phyloP scores from a whole-genome alignment of 192 early-diverging fungal species.

The Bifiguratus adelaidae region DNA sequence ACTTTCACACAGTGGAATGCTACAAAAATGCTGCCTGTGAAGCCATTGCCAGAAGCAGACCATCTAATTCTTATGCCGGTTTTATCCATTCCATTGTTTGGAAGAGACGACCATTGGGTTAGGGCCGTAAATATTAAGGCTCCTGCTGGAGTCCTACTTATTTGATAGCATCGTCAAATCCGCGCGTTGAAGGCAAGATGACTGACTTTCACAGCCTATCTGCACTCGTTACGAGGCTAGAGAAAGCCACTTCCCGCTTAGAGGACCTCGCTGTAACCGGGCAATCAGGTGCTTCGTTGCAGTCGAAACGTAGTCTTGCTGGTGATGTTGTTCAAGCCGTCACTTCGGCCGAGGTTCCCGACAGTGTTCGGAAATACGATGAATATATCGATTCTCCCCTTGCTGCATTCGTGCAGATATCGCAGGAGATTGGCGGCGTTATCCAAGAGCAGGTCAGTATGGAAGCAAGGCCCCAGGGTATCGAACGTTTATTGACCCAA shows the following conservation, averaged over 20 bases:
- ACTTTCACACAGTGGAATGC: no score
- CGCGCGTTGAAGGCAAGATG: no score
- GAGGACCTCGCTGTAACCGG: constrained; percentile 68
- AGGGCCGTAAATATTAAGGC: background rate
- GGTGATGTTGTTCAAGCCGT: constrained; percentile 21
- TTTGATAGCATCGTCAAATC: constrained; percentile 2
- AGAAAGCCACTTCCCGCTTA: constrained; percentile 81
- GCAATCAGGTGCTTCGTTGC: constrained; percentile 28
- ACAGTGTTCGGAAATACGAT: constrained; percentile 41
- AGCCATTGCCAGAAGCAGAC: background rate
- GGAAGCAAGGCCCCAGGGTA: constrained; percentile 4
- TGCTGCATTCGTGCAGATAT: constrained; percentile 32
- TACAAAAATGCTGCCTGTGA: no score
- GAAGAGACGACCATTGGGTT: no score
- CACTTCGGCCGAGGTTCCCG: constrained; percentile 22
- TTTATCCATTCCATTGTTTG: no score
- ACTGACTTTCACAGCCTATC: constrained; percentile 48
- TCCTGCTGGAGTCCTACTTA: background rate
- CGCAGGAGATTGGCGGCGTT: constrained; percentile 33
- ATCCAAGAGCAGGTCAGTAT: constrained; percentile 42
- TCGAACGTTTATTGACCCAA: background rate
- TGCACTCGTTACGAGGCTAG: constrained; percentile 80
- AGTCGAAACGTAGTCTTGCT: constrained; percentile 21
- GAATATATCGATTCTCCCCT: constrained; percentile 31
- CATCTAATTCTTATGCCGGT: no score